Evolutionary conservation across 73 alveolate genomes (phyloP).

Genomic region (Paramecium tetraurelia): DNA sequence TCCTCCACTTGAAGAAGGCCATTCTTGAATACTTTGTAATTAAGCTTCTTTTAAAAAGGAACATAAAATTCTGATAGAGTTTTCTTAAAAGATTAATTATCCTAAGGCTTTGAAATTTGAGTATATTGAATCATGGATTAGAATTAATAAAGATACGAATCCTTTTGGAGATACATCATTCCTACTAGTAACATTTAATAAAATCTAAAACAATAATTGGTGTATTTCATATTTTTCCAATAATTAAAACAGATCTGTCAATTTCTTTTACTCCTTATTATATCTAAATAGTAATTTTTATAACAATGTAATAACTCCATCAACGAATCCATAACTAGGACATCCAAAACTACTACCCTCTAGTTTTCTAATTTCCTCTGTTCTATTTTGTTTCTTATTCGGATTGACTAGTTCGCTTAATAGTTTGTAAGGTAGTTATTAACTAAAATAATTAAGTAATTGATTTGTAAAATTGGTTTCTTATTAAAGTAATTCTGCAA

Average conservation of each 20-base stretch:
- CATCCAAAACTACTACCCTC: conserved; percentile 98
- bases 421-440: conserved; percentile 10
- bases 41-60: conserved; percentile 86
- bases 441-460: conserved; percentile 49
- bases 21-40: conserved; percentile 88
- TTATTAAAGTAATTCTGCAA: conserved; percentile 82
- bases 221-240: conserved; percentile 57
- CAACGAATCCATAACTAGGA: conserved; percentile 87
- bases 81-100: conserved; percentile 85
- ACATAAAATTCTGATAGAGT: conserved; percentile 79
- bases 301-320: conserved; percentile 80
- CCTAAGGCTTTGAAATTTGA: conserved; percentile 83
- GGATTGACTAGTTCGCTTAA: conserved; percentile 63
- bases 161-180: conserved; percentile 97
- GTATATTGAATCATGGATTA: conserved; percentile 85
- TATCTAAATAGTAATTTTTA: conserved; percentile 71
- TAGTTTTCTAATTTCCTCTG: conserved; percentile 86
- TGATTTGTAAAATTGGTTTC: conserved; percentile 58
- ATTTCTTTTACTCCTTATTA: conserved; percentile 55
- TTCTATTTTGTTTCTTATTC: conserved; percentile 61
- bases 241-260: neutral
- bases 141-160: conserved; percentile 82
- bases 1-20: conserved; percentile 95
- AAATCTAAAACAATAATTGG: conserved; percentile 77
- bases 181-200: conserved; percentile 78